Percentiles rank a stretch among this genome's conserved stretches.
phyloP scores from a whole-genome alignment of 2,329 filamentous ascomycete genomes.

The Venturia carpophila region DNA sequence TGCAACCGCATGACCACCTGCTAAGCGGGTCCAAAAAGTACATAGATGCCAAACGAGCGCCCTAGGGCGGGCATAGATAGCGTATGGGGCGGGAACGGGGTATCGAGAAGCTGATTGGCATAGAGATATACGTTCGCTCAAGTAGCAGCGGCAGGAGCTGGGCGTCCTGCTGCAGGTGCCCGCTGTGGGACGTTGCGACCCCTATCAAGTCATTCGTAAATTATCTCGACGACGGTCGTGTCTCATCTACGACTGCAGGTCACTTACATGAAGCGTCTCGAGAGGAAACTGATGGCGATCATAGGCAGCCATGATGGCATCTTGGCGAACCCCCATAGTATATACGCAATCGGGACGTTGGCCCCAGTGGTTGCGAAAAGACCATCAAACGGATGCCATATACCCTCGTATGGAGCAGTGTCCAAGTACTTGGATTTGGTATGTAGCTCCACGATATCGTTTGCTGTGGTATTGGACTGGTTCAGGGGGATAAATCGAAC shows the following conservation, averaged over 20 bases:
- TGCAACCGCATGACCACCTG: not conserved
- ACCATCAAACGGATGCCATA: conserved; percentile 72
- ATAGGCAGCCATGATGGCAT: conserved; percentile 68
- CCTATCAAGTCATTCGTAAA: not conserved
- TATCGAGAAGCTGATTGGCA: not conserved
- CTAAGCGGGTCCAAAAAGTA: conserved; percentile 3
- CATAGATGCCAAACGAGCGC: not conserved
- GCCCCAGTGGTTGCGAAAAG: conserved; percentile 54
- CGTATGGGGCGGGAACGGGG: not conserved
- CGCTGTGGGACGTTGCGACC: conserved; percentile 10
- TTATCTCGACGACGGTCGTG: not conserved
- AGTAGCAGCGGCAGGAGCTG: conserved; percentile 11
- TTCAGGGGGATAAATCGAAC: conserved; percentile 61
- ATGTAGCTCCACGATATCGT: conserved; percentile 55
- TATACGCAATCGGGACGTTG: conserved; percentile 57
- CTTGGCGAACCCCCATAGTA: conserved; percentile 54
- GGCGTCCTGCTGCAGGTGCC: not conserved
- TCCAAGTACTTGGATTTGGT: conserved; percentile 51
- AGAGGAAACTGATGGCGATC: conserved; percentile 65
- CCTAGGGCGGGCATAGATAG: not conserved
- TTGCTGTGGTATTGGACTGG: conserved; percentile 57
- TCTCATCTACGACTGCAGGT: not conserved
- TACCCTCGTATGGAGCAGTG: conserved; percentile 49
- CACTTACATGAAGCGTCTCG: conserved; percentile 68
- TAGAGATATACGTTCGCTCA: not conserved